These are phyloP conservation scores for Leptodontidium sp. DNA, from an alignment of 2,329 filamentous ascomycete genomes.

Conservation along the genomic window DNA sequence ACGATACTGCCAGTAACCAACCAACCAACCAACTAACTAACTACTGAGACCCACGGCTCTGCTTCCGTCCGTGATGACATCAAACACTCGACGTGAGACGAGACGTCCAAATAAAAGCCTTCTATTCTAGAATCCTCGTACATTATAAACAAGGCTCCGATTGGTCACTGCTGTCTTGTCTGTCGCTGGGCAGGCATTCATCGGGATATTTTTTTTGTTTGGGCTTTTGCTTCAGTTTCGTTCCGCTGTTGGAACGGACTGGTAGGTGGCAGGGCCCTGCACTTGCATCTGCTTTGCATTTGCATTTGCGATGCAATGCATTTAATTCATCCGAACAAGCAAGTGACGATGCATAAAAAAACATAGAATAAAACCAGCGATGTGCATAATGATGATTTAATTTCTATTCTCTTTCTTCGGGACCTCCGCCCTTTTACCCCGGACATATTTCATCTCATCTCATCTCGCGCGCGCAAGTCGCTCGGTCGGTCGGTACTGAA, in stretches of 20 bases:
- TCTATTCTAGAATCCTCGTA: background rate
- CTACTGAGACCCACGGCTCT: no score
- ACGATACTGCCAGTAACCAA: background rate
- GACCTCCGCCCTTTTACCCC: slow-evolving; percentile 6
- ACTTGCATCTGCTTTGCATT: background rate
- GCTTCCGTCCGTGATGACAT: background rate
- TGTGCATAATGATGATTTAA: background rate
- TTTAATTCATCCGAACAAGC: slow-evolving; percentile 12
- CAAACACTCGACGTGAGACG: background rate
- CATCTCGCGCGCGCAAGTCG: background rate
- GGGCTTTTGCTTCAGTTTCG: background rate
- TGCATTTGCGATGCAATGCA: background rate
- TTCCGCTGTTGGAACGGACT: background rate
- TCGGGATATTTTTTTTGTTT: background rate
- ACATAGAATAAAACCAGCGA: background rate
- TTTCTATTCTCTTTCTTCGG: background rate
- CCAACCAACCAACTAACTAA: no score
- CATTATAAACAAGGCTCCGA: slow-evolving; percentile 3
- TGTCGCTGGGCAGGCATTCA: no score
- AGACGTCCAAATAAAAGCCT: background rate
- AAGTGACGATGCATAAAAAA: background rate
- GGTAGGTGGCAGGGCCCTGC: no score
- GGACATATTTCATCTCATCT: background rate
- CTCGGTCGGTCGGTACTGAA: background rate
- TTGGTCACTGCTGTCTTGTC: background rate